Evolutionary conservation across 148 eudicot species (phyloP).

Genomic region (Rhododendron ferrugineum): DNA sequence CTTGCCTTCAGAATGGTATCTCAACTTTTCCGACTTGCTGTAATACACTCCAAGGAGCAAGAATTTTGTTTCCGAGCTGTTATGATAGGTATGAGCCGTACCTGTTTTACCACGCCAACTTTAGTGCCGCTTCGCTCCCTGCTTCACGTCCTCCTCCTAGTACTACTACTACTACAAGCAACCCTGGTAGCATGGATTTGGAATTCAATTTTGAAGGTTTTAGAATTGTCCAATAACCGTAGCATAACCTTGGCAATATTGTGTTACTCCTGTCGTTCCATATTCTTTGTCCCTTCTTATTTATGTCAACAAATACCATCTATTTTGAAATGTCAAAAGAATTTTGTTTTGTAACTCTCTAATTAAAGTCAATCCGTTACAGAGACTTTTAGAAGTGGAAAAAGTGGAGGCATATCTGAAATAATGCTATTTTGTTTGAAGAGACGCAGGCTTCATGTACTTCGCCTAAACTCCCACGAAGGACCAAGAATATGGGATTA

Average conservation of each 20-base stretch:
- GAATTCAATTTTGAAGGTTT: not conserved
- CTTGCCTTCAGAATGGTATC: slow-evolving; percentile 9
- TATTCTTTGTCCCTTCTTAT: not conserved
- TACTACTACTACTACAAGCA: too few relatives aligned
- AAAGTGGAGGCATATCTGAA: not conserved
- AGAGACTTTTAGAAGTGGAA: not conserved
- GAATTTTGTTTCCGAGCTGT: too few relatives aligned
- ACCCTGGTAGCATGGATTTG: too few relatives aligned
- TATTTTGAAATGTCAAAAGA: not conserved
- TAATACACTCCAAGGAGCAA: too few relatives aligned
- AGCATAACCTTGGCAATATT: too few relatives aligned
- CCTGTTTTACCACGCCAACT: too few relatives aligned
- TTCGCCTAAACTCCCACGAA: not conserved
- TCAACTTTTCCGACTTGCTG: not conserved
- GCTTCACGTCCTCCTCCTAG: too few relatives aligned
- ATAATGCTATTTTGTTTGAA: not conserved
- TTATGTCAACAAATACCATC: not conserved
- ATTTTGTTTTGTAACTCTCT: too few relatives aligned
- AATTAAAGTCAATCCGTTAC: not conserved
- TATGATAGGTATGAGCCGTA: too few relatives aligned
- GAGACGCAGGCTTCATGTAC: not conserved
- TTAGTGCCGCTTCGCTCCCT: too few relatives aligned
- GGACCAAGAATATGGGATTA: not conserved
- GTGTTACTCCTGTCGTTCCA: not conserved
- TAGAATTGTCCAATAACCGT: too few relatives aligned